Evolutionary conservation across 2,329 filamentous ascomycete genomes (phyloP), one percentile per base, ranked within the genome.

Genomic region (Ceratocystis destructans): DNA sequence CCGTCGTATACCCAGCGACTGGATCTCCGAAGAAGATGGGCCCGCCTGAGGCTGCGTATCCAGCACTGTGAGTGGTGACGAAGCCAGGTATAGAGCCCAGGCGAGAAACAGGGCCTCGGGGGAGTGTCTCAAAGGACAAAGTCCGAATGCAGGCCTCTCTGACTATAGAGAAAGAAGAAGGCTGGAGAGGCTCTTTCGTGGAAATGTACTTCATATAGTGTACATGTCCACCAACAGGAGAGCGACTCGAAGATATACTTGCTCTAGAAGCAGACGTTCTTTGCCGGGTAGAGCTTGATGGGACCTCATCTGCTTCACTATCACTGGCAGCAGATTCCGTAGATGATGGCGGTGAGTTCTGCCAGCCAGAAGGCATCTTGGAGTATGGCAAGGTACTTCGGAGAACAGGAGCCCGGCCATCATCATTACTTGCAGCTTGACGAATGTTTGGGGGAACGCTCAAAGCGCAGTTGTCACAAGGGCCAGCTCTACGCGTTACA

Each of bases 11-110:
- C 37, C 85, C 85, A 1, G 84, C 81, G 0, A 81, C 73, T 1
- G 83, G 79, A 71, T 88, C 85, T 37, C 85, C 85, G 68, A 88
- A 87, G 73, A 88, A 87, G 64, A 88, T 86, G 37, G 85, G 84
- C 0, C 85, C 85, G 2, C 84, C 85, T 2, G 83, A 83, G 0
- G 81, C 79, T 17, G 83, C 78, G 46, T 81, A 77, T 66, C 82
- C 77, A 68, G 81, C 73, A 71, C 78, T 78, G 70, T 82, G 81
- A 1, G 80, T 80, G 0, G 82, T 83, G 33, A 83, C 78, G 70
- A 82, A 83, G 10, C 76, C 68, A 22, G 75, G 72, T 25, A 75
- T 75, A 41, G 76, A 75, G 37, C 76, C 76, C 22, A 75, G 76
- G 37, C 66, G 48, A 37, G 70, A 37, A 22, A 67, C 65, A 1